Base-by-base conservation (phyloP, 495 filamentous ascomycete genomes). In the Neurospora sp. region DNA sequence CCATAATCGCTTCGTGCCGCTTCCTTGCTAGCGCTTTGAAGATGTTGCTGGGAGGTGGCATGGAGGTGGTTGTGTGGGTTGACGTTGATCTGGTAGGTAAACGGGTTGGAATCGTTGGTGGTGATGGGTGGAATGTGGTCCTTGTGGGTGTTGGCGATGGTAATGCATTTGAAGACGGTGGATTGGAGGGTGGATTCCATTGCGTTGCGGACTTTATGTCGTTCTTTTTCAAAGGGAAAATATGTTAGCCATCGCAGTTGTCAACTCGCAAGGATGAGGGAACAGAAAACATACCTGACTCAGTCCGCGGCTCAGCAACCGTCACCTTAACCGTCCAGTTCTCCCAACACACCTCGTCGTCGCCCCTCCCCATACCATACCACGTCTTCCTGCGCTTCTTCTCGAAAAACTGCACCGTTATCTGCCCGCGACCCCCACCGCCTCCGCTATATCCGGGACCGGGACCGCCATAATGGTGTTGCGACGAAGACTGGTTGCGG, bases 101-200 rank as follows among this genome's bases (percentile, higher is more conserved):
- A 99, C 0, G 96, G 94, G 78, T 98, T 98, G 69, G 90, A 85
- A 39, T 97, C 94, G 77, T 89, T 94, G 9, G 93, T 95, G 35
- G 94, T 98, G 73, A 99, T 98, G 69, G 96, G 96, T 39, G 96
- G 96, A 77, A 99, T 97, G 83, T 99, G 96, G 78, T 97, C 93
- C 81, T 96, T 97, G 77, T 97, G 92, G 14, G 86, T 82, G 81
- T 97, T 97, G 74, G 93, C 96, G 39, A 90, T 90, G 69, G 88
- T 89, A 27, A 98, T 86, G 75, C 97, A 94, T 79, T 97, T 97
- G 84, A 97, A 87, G 62, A 93, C 90, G 4, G 94, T 90, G 73
- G 92, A 92, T 39, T 93, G 90, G 41, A 99, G 88, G 75, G 92
- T 93, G 46, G 91, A 91, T 73, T 92, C 92, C 89, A 97, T 97